Percentiles rank a stretch among this genome's conserved stretches.
Conservation (phyloP, 225 moss, liverwort and hornwort species). For the Sphagnum contortum region DNA sequence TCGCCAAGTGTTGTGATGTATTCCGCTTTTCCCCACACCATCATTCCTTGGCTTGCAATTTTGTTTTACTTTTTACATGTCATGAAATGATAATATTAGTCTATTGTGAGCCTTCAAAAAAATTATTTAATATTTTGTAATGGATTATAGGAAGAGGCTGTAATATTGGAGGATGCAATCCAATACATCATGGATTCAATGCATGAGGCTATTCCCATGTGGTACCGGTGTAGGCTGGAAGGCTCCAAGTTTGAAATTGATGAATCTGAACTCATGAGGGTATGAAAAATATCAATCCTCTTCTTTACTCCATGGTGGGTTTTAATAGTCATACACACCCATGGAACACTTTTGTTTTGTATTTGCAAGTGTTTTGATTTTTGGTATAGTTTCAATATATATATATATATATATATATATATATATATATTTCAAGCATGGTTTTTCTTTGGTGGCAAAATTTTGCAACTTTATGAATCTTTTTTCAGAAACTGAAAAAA, state of each 20-base stretch:
- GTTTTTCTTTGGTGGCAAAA: too few species aligned
- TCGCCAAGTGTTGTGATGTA: constrained; percentile 32
- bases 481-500: too few species aligned
- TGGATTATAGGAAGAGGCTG: constrained; percentile 25
- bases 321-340: not conserved
- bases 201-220: constrained; percentile 40
- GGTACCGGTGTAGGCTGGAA: constrained; percentile 40
- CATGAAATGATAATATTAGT: not conserved
- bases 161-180: constrained; percentile 27
- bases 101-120: not conserved
- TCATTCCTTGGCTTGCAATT: too few species aligned
- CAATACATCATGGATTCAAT: constrained; percentile 25
- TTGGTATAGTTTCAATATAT: too few species aligned
- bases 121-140: not conserved
- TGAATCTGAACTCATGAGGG: constrained; percentile 33
- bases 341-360: too few species aligned
- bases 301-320: not conserved
- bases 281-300: constrained; percentile 2
- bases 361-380: too few species aligned
- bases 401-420: too few species aligned
- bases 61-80: too few species aligned
- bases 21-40: not conserved
- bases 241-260: constrained; percentile 30
- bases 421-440: too few species aligned
- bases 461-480: too few species aligned